phyloP scores from a whole-genome alignment of 108 stramenopile genomes.

The Cyclotella atomus region DNA sequence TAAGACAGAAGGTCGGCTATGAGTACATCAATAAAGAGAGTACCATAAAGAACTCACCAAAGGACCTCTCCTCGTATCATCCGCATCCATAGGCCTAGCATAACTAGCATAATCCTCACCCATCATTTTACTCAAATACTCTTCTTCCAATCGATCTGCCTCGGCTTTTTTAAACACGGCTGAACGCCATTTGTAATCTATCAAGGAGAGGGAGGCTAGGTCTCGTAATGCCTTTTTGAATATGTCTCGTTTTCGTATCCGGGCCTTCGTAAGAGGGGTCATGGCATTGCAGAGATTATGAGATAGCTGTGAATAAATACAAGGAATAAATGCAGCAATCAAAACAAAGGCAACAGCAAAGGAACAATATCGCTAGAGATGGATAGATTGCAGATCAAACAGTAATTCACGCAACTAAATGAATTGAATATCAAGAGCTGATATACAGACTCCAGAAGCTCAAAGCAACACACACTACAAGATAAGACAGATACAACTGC shows the following conservation, averaged over 20 bases:
- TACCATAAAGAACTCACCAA: constrained; percentile 46
- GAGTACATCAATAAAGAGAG: neutral
- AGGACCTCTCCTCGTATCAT: constrained; percentile 68
- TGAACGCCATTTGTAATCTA: constrained; percentile 85
- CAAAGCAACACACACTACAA: no score
- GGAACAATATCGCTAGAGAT: neutral
- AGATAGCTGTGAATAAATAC: no score
- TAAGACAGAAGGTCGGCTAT: neutral
- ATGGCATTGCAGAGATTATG: no score
- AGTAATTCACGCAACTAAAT: no score
- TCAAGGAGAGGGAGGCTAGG: constrained; percentile 67
- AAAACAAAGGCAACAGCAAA: neutral
- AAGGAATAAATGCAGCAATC: neutral
- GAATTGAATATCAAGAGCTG: no score
- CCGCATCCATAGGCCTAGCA: constrained; percentile 88
- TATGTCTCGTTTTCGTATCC: constrained; percentile 38
- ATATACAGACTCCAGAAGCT: no score
- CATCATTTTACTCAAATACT: constrained; percentile 77
- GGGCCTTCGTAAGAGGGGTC: constrained; percentile 6
- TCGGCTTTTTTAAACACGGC: constrained; percentile 74
- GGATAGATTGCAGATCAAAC: neutral
- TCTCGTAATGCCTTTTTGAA: constrained; percentile 51
- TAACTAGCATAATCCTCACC: constrained; percentile 75
- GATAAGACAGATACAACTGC: no score
- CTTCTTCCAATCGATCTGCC: constrained; percentile 81